Evolutionary conservation across 148 eudicot genomes (phyloP), one percentile per base, ranked within the genome.

Genomic region (Cornus controversa): DNA sequence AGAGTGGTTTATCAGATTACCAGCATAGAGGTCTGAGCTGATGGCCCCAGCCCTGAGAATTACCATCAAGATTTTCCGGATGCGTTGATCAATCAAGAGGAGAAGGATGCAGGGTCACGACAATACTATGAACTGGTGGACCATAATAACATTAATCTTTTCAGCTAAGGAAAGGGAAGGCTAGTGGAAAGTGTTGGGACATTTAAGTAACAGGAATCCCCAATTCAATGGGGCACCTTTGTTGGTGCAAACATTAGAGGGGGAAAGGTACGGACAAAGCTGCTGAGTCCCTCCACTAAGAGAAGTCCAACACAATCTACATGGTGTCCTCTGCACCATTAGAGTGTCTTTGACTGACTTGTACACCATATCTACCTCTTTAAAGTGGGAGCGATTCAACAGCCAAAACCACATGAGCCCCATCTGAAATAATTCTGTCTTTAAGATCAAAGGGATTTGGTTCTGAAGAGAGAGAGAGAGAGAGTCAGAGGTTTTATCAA

Each of bases 351-450:
- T 26, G 73, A 71, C 73, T 28, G 23, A 36, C 45, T 5, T 31
- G 2, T 0, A 50, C 20, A 7, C 57, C 57, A 50, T 50, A 50
- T 50, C 57, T 50, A 50, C 57, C 57, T 50, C 57, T 4, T 7
- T 1, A 50, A 40, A 16, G 57, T 50, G 57, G 57, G 57, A 50
- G 16, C 42, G 29, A 67, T 4, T 16, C 45, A 13, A 29, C 57
- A 67, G 45, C 29, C 16, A 22, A 16, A 67, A 67, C 70, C n/a
- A 29, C 70, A 67, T 67, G 31, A 31, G 70, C 45, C 70, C 70
- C 70, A 67, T 67, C 7, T 36, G 16, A 68, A 68, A 31, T 36
- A 31, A 68, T 0, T 11, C 2, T 50, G 57, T 50, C 57, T 50
- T 13, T 1, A 50, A 50, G 57, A 50, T 16, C 15, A 50, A 50